These are phyloP conservation scores for Aspergillus mulundensis DNA, from an alignment of 495 filamentous ascomycete species.

Conservation along the genomic window DNA sequence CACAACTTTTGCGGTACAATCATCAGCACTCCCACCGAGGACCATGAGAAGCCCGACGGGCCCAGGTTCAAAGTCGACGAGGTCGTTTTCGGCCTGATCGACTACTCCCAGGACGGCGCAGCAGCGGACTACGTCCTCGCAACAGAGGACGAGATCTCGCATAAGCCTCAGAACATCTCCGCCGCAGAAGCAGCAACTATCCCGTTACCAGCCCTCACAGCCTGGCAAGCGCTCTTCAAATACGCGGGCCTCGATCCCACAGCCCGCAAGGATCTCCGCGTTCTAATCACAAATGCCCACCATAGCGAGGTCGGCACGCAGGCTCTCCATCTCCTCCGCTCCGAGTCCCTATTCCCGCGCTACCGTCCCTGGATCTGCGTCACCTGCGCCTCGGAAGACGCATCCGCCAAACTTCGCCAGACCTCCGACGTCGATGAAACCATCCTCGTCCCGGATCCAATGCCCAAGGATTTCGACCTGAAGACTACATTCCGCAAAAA, in stretches of 20 bases:
- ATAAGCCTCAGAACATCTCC: constrained; percentile 43
- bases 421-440: constrained; percentile 32
- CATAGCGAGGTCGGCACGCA: constrained; percentile 36
- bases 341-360: constrained; percentile 29
- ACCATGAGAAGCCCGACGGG: constrained; percentile 30
- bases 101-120: constrained; percentile 45
- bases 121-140: constrained; percentile 51
- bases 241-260: constrained; percentile 38
- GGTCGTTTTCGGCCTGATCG: constrained; percentile 51
- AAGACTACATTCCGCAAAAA: constrained; percentile 28
- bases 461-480: constrained; percentile 26
- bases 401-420: constrained; percentile 22
- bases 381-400: constrained; percentile 29
- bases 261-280: constrained; percentile 17
- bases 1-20: constrained; percentile 55
- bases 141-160: constrained; percentile 45
- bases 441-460: constrained; percentile 25
- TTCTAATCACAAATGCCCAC: constrained; percentile 37
- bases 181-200: constrained; percentile 50
- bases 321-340: constrained; percentile 35
- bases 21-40: constrained; percentile 42
- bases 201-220: constrained; percentile 51
- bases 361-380: constrained; percentile 40
- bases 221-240: constrained; percentile 57
- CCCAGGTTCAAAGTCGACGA: constrained; percentile 46